A percentile compares a stretch with the other conserved stretches of the same genome.
phyloP scores from a whole-genome alignment of 129 eudicot genomes.

The Artemisia annua region DNA sequence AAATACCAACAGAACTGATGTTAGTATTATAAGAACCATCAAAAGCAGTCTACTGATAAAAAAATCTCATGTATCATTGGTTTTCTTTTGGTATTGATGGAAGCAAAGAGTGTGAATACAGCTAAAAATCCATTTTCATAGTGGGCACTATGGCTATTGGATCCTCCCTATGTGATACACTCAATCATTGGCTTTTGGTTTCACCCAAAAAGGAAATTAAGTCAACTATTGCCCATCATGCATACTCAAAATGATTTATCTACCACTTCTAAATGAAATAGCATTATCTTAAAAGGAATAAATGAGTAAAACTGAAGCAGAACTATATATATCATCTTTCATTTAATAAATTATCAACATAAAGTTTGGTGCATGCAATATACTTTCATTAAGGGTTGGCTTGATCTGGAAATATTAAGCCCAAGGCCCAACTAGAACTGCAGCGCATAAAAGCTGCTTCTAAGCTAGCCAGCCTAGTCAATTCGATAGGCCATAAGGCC shows the following conservation, averaged over 20 bases:
- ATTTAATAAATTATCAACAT: no score
- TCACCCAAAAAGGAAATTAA: neutral
- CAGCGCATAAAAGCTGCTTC: no score
- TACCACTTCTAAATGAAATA: neutral
- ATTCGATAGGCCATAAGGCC: neutral
- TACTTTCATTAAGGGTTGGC: no score
- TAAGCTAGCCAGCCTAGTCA: neutral
- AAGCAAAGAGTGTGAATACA: conserved; percentile 27
- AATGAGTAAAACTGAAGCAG: neutral
- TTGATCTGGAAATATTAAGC: no score
- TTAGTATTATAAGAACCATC: neutral
- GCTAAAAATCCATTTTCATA: conserved; percentile 26
- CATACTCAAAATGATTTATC: neutral
- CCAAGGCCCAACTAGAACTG: no score
- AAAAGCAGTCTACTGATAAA: neutral
- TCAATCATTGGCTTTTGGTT: conserved; percentile 21
- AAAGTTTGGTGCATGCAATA: no score
- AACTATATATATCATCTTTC: neutral
- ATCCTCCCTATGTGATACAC: conserved; percentile 9
- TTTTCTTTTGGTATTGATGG: conserved; percentile 19
- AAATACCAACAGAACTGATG: neutral
- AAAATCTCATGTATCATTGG: neutral
- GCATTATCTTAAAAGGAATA: neutral
- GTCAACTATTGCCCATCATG: conserved; percentile 22
- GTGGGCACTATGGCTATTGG: conserved; percentile 35